Base-by-base conservation (phyloP, 495 filamentous ascomycete species). In the Jackrogersella multiformis region DNA sequence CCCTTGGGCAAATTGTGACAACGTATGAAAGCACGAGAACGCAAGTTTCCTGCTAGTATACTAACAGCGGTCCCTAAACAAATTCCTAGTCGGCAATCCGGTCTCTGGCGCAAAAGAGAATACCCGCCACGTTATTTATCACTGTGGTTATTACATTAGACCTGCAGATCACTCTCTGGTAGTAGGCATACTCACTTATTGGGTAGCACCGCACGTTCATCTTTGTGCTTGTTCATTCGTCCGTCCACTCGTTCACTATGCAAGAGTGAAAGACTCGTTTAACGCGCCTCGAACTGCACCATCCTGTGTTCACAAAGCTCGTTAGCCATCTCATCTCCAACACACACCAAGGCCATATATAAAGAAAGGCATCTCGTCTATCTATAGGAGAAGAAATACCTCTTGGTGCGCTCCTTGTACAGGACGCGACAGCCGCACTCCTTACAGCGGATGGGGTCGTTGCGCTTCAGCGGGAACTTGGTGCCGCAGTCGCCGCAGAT, bases 261-360 rank as follows among this genome's bases (percentile, higher is more conserved):
- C n/a, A n/a, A n/a, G n/a, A n/a, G n/a, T n/a, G n/a, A n/a, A n/a
- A n/a, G n/a, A n/a, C n/a, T n/a, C n/a, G n/a, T n/a, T n/a, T n/a
- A 97, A 71, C 94, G 88, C 49, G 96, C 96, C 80, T 99, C 94
- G 72, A 99, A 99, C 78, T 99, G 95, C 32, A 99, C 94, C 94
- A 99, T 98, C 87, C 84, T 84, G 59, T 32, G 8, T n/a, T n/a
- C 21, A 20, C 46, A 8, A 52, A 30, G 69, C 13, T 12, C 9
- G 45, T 49, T 30, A 49, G 24, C 9, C 20, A 6, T 5, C 13
- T 44, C 4, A 21, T 28, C 9, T 28, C 23, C 13, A n/a, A 45
- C 7, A 6, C 5, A 24, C n/a, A n/a, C n/a, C n/a, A 23, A 21
- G 42, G 9, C 1, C 8, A 20, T 45, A 10, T 1, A 45, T 21